Conservation (phyloP, 768 basidiomycete genomes). For the Leucocoprinus birnbaumii region DNA sequence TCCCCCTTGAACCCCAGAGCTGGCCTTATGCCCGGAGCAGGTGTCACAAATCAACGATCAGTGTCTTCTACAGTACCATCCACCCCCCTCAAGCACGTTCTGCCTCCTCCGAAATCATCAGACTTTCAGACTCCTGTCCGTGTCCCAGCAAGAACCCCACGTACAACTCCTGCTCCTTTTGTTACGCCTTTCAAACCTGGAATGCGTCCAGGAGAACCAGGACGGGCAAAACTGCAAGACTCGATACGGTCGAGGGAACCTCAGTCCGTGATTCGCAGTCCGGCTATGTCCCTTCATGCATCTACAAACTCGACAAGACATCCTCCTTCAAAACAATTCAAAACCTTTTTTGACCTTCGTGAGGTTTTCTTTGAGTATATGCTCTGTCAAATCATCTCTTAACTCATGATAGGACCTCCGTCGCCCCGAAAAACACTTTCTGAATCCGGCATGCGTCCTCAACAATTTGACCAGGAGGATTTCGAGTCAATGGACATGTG, state of each 20-base stretch:
- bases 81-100: slow-evolving; percentile 8
- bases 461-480: slow-evolving; percentile 37
- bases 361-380: slow-evolving; percentile 17
- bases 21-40: slow-evolving; percentile 18
- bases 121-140: not conserved
- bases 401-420: slow-evolving; percentile 3
- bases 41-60: slow-evolving; percentile 35
- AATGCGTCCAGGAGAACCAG: slow-evolving; percentile 42
- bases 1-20: slow-evolving; percentile 29
- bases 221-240: slow-evolving; percentile 25
- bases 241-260: slow-evolving; percentile 14
- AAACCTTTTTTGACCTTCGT: slow-evolving; percentile 45
- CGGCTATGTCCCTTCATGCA: not conserved
- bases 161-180: slow-evolving; percentile 38
- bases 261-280: not conserved
- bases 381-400: not conserved
- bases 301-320: not conserved
- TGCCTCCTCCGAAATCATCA: not conserved
- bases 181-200: slow-evolving; percentile 62
- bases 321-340: slow-evolving; percentile 15
- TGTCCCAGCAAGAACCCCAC: not conserved
- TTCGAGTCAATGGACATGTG: slow-evolving; percentile 54
- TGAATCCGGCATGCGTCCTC: slow-evolving; percentile 50
- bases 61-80: slow-evolving; percentile 19
- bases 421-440: slow-evolving; percentile 40